Conservation (phyloP, 306 rosid species). For the Citrullus amarus region DNA sequence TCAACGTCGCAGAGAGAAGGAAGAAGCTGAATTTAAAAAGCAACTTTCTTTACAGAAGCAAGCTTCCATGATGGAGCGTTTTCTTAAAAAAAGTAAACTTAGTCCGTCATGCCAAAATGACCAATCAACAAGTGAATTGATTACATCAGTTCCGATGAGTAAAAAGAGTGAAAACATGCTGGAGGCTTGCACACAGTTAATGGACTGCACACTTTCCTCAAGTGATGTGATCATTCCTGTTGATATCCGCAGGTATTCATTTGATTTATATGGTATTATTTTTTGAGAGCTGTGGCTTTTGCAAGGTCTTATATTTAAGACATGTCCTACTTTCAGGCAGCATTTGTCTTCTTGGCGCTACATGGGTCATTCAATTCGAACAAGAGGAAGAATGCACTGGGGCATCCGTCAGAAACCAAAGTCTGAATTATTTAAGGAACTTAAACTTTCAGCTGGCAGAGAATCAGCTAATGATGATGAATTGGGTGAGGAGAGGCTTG, state of each 20-base stretch:
- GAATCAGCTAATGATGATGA: slow-evolving; percentile 36
- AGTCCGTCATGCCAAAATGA: slow-evolving; percentile 24
- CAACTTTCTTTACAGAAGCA: slow-evolving; percentile 60
- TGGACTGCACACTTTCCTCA: slow-evolving; percentile 58
- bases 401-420: slow-evolving; percentile 67
- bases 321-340: slow-evolving; percentile 33
- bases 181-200: slow-evolving; percentile 45
- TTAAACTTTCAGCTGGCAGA: slow-evolving; percentile 57
- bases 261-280: slow-evolving; percentile 2
- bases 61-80: slow-evolving; percentile 84
- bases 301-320: background rate
- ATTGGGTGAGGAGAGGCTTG: slow-evolving; percentile 35
- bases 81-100: slow-evolving; percentile 54
- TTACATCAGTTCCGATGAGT: slow-evolving; percentile 17
- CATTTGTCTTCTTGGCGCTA: slow-evolving; percentile 57
- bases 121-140: slow-evolving; percentile 23
- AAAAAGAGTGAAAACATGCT: slow-evolving; percentile 23
- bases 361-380: slow-evolving; percentile 37
- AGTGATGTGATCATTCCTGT: slow-evolving; percentile 25
- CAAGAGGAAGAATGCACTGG: slow-evolving; percentile 62
- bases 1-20: slow-evolving; percentile 62
- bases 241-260: slow-evolving; percentile 50
- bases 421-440: slow-evolving; percentile 47
- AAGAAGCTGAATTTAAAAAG: slow-evolving; percentile 58
- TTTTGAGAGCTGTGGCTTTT: background rate